Conservation (phyloP, 306 rosid species). For the Cyclanthera cordifolia region DNA sequence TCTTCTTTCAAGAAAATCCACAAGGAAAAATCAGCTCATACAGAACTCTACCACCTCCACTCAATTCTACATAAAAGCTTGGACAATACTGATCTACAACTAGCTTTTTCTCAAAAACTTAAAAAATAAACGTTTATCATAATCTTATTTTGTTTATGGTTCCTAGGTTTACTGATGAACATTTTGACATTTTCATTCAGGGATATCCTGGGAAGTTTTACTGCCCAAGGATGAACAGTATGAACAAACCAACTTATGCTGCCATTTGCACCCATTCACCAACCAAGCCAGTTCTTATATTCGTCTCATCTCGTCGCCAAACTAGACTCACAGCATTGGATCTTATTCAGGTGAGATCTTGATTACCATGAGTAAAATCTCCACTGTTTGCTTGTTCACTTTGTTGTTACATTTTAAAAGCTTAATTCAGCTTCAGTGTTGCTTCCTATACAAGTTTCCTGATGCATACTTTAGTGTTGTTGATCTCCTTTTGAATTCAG, state of each 20-base stretch:
- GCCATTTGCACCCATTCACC: slow-evolving; percentile 98
- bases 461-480: not conserved
- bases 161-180: not conserved
- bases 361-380: slow-evolving; percentile 13
- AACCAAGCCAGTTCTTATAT: slow-evolving; percentile 89
- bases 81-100: not conserved
- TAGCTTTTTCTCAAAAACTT: not conserved
- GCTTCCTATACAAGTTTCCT: not conserved
- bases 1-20: not conserved
- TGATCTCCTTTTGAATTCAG: not conserved
- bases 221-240: slow-evolving; percentile 97
- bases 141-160: not conserved
- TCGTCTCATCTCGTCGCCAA: slow-evolving; percentile 94
- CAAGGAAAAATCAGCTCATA: not conserved
- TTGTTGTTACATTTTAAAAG: not conserved
- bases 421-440: not conserved
- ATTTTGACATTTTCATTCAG: slow-evolving; percentile 25
- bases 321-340: slow-evolving; percentile 95
- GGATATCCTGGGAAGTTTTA: slow-evolving; percentile 98
- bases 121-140: not conserved
- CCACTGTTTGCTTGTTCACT: not conserved
- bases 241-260: slow-evolving; percentile 96
- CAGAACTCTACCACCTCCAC: not conserved
- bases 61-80: not conserved
- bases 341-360: slow-evolving; percentile 62